Percentiles rank a stretch among this genome's conserved stretches.
phyloP scores from a whole-genome alignment of 495 filamentous ascomycete genomes.

The Thozetella sp. region DNA sequence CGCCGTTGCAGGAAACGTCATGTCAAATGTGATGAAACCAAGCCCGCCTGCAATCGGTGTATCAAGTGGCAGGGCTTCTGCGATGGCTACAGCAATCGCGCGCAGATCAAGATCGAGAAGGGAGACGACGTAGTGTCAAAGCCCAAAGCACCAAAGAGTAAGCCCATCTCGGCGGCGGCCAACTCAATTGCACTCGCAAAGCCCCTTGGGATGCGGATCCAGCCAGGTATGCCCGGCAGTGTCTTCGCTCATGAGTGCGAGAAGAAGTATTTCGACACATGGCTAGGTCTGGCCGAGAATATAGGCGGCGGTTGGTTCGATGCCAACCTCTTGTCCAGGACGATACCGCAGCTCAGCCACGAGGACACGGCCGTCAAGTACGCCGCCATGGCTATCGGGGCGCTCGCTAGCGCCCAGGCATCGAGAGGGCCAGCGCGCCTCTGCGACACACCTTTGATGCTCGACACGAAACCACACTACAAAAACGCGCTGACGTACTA shows the following conservation, averaged over 20 bases:
- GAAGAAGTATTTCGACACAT: constrained; percentile 19
- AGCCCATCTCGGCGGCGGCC: neutral
- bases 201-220: neutral
- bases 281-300: constrained; percentile 12
- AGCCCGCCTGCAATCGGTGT: constrained; percentile 38
- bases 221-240: neutral
- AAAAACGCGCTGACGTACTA: constrained; percentile 24
- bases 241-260: constrained; percentile 12
- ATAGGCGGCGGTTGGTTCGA: constrained; percentile 21
- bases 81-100: constrained; percentile 17
- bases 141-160: neutral
- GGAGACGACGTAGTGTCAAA: neutral
- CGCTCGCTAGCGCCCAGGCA: constrained; percentile 14
- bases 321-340: constrained; percentile 13
- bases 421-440: neutral
- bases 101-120: constrained; percentile 1
- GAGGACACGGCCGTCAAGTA: constrained; percentile 19
- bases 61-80: constrained; percentile 25
- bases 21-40: constrained; percentile 61
- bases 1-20: constrained; percentile 34
- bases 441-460: neutral
- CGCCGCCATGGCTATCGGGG: constrained; percentile 24
- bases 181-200: neutral
- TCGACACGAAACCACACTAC: constrained; percentile 12
- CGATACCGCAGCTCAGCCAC: constrained; percentile 19